Conservation (phyloP, 208 protist species). For the Paratrypanosoma confusum region DNA sequence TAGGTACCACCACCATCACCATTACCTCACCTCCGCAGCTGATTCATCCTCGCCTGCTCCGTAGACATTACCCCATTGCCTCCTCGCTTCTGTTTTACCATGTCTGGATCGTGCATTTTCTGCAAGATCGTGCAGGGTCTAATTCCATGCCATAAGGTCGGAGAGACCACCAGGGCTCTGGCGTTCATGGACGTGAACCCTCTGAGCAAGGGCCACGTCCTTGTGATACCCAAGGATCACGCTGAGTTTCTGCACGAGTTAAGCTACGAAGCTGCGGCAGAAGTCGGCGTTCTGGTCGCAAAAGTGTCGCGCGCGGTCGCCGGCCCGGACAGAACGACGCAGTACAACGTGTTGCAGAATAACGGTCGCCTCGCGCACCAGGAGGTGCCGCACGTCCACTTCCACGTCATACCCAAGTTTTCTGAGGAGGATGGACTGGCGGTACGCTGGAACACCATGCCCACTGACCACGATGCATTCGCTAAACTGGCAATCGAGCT, state of each 20-base stretch:
- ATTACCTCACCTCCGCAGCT: too few relatives aligned
- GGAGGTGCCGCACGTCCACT: conserved; percentile 90
- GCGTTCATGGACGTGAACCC: conserved; percentile 88
- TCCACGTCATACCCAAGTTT: conserved; percentile 89
- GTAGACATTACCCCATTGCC: too few relatives aligned
- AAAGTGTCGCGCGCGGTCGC: conserved; percentile 53
- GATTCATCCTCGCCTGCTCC: too few relatives aligned
- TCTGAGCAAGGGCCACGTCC: conserved; percentile 62
- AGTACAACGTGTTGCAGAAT: conserved; percentile 93
- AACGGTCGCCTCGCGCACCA: conserved; percentile 86
- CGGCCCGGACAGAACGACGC: conserved; percentile 29
- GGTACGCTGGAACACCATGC: conserved; percentile 53
- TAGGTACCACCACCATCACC: too few relatives aligned
- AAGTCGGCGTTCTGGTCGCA: conserved; percentile 40
- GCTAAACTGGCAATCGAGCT: conserved; percentile 54
- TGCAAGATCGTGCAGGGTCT: conserved; percentile 73
- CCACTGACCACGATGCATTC: conserved; percentile 41
- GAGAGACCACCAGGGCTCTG: conserved; percentile 62
- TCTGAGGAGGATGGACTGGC: conserved; percentile 40
- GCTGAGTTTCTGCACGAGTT: conserved; percentile 71
- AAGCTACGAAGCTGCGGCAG: conserved; percentile 53
- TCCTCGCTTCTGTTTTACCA: too few relatives aligned
- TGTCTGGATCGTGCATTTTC: conserved; percentile 62
- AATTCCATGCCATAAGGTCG: conserved; percentile 80
- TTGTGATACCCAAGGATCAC: conserved; percentile 79